These are phyloP conservation scores for Paraconiothyrium brasiliense DNA, from an alignment of 2,329 filamentous ascomycete species.

Conservation along the genomic window DNA sequence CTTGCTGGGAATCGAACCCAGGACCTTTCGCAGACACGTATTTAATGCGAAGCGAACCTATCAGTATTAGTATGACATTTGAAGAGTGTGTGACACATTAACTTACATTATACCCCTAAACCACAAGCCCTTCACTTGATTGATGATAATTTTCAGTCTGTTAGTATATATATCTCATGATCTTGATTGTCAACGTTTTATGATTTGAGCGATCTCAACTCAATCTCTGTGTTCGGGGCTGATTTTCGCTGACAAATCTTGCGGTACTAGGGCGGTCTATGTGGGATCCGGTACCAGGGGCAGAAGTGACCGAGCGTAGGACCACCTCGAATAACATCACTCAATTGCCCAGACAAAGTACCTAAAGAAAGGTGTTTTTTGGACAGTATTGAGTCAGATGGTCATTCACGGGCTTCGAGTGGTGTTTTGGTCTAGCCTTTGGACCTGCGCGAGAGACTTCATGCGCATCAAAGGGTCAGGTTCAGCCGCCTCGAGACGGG, in stretches of 20 bases:
- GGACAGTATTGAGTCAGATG: background rate
- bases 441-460: too few species aligned
- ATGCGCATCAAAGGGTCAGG: too few species aligned
- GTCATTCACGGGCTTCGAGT: too few species aligned
- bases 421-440: too few species aligned
- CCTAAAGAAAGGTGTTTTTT: background rate
- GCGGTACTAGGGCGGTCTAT: background rate
- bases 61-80: too few species aligned
- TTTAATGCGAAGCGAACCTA: conserved; percentile 30
- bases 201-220: too few species aligned
- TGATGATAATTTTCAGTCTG: background rate
- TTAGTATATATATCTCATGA: background rate
- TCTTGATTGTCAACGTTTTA: background rate
- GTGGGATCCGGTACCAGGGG: background rate
- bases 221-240: background rate
- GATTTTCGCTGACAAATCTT: background rate
- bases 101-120: conserved; percentile 34
- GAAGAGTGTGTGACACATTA: too few species aligned
- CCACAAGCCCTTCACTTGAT: conserved; percentile 18
- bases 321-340: background rate
- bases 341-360: background rate
- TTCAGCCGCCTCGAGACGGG: too few species aligned
- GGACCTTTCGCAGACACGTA: conserved; percentile 26
- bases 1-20: conserved; percentile 24
- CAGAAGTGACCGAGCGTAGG: background rate